Percentiles rank a stretch among this genome's conserved stretches.
These are phyloP conservation scores for Pseudocercospora fijiensis DNA, from an alignment of 2,329 filamentous ascomycete genomes.

Conservation along the genomic window DNA sequence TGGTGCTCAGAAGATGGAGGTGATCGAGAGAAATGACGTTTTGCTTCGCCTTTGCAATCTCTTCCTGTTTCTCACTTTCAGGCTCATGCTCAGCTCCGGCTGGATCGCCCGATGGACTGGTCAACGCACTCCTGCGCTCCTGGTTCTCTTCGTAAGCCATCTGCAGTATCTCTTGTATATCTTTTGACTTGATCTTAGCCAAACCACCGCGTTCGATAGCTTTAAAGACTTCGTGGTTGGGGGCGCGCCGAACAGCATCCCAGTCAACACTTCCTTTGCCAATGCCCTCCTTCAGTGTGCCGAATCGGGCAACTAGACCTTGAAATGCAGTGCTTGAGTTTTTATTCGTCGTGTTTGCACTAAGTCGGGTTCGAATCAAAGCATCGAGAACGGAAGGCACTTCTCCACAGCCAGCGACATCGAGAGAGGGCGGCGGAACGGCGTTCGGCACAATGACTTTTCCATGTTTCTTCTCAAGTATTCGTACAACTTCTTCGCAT, in stretches of 20 bases:
- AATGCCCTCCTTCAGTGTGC: constrained; percentile 60
- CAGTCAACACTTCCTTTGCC: constrained; percentile 73
- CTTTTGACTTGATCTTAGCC: constrained; percentile 66
- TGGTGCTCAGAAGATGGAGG: constrained; percentile 55
- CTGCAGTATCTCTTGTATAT: constrained; percentile 72
- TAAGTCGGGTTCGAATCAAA: constrained; percentile 61
- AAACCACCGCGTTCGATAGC: constrained; percentile 71
- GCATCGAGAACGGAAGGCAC: constrained; percentile 65
- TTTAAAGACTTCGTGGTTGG: constrained; percentile 61
- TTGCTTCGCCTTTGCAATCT: constrained; percentile 58
- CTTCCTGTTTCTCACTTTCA: constrained; percentile 54
- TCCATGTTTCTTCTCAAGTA: constrained; percentile 67
- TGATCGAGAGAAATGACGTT: constrained; percentile 65
- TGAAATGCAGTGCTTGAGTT: constrained; percentile 67
- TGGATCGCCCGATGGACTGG: constrained; percentile 36
- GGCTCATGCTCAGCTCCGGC: constrained; percentile 48
- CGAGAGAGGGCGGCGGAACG: constrained; percentile 68
- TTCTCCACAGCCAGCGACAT: constrained; percentile 68
- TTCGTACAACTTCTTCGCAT: constrained; percentile 65
- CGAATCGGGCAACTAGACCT: constrained; percentile 64
- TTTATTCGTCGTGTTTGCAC: constrained; percentile 58
- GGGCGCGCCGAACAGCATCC: constrained; percentile 64
- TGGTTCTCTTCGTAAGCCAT: constrained; percentile 69
- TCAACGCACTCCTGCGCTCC: constrained; percentile 54
- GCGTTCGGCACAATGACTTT: constrained; percentile 62